These are phyloP conservation scores for Taphrina wiesneri DNA, from an alignment of 1,139 yeast species.

Conservation along the genomic window DNA sequence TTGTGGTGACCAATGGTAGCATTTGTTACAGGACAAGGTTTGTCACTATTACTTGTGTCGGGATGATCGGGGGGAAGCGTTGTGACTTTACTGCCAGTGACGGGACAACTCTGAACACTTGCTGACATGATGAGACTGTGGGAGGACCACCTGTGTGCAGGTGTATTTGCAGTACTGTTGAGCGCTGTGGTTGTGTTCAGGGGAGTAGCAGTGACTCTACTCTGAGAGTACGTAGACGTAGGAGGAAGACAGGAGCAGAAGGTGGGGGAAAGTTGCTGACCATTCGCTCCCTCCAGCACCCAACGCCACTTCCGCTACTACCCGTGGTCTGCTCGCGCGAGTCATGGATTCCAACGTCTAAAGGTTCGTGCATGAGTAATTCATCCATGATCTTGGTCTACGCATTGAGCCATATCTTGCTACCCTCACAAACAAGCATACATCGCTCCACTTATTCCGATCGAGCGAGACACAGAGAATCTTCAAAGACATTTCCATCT, in stretches of 20 bases:
- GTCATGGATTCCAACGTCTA: too few species aligned
- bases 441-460: too few species aligned
- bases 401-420: too few species aligned
- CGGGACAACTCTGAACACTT: slow-evolving; percentile 16
- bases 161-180: too few species aligned
- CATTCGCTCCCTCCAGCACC: not conserved
- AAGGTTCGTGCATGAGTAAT: too few species aligned
- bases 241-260: not conserved
- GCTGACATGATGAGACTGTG: slow-evolving; percentile 1
- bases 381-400: too few species aligned
- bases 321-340: not conserved
- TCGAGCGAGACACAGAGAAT: too few species aligned
- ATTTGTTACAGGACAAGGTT: slow-evolving; percentile 28
- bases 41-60: slow-evolving; percentile 14
- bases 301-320: slow-evolving; percentile 1
- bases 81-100: slow-evolving; percentile 20
- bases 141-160: too few species aligned
- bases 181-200: too few species aligned
- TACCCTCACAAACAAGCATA: too few species aligned
- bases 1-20: slow-evolving; percentile 24
- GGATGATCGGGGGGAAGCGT: slow-evolving; percentile 28
- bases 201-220: too few species aligned
- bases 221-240: not conserved
- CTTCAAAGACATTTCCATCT: too few species aligned
- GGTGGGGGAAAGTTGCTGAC: slow-evolving; percentile 6